These are phyloP conservation scores for Beta lomatogona DNA, from an alignment of 179 eudicot species.

Conservation along the genomic window DNA sequence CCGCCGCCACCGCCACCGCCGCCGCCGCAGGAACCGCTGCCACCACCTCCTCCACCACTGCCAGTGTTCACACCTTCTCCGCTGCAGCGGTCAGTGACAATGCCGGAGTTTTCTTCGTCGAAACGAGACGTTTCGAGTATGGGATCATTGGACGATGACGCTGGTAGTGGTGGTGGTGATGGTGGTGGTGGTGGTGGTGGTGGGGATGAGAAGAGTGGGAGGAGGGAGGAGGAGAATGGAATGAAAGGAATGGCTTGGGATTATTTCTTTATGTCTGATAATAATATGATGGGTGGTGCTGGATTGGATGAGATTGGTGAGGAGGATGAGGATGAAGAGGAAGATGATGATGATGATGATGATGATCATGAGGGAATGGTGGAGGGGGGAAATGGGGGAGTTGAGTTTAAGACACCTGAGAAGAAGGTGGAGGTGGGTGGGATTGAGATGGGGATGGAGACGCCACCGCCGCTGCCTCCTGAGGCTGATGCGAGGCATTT, in stretches of 20 bases:
- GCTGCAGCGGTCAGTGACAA: conserved; percentile 73
- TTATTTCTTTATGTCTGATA: conserved; percentile 60
- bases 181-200: background rate
- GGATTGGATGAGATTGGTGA: conserved; percentile 44
- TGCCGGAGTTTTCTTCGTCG: conserved; percentile 67
- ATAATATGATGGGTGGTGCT: conserved; percentile 36
- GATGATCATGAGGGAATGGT: conserved; percentile 38
- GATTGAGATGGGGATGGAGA: conserved; percentile 29
- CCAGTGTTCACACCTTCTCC: conserved; percentile 60
- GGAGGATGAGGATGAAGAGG: conserved; percentile 48
- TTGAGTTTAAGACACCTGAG: conserved; percentile 69
- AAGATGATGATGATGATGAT: conserved; percentile 39
- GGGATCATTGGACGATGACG: conserved; percentile 35
- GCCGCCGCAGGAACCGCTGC: conserved; percentile 50
- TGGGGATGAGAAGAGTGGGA: conserved; percentile 14
- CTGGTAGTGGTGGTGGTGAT: conserved; percentile 34
- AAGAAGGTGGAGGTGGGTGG: conserved; percentile 47
- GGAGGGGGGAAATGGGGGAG: conserved; percentile 22
- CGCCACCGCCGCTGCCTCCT: conserved; percentile 30
- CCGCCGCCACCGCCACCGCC: conserved; percentile 50
- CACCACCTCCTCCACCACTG: conserved; percentile 87
- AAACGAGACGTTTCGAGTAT: conserved; percentile 52
- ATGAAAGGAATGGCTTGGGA: conserved; percentile 79
- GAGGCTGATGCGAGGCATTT: conserved; percentile 45
- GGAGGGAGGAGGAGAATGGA: conserved; percentile 4